Evolutionary conservation across 805 yeast species (phyloP).

Genomic region (Metschnikowia vanudenii): DNA sequence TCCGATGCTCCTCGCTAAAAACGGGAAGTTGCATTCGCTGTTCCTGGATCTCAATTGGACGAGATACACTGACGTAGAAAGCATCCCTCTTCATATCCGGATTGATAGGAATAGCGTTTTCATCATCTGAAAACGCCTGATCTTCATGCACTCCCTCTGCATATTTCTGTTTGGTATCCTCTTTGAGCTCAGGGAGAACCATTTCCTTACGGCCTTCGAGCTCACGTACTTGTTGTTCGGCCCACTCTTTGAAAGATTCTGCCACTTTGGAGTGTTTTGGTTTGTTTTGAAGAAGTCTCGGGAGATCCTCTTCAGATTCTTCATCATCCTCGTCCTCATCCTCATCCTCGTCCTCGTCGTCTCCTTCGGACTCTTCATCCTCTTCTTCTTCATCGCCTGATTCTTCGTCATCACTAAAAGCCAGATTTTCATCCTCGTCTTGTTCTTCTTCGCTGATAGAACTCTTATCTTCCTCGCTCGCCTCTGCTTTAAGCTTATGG

Average conservation of each 20-base stretch:
- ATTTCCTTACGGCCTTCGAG: slow-evolving; percentile 54
- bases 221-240: slow-evolving; percentile 65
- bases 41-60: slow-evolving; percentile 65
- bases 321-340: slow-evolving; percentile 29
- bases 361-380: slow-evolving; percentile 27
- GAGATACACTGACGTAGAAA: slow-evolving; percentile 61
- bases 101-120: slow-evolving; percentile 57
- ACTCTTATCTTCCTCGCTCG: neutral
- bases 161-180: slow-evolving; percentile 43
- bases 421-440: slow-evolving; percentile 15
- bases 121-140: slow-evolving; percentile 48
- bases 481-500: neutral
- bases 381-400: slow-evolving; percentile 22
- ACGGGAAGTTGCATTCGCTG: slow-evolving; percentile 80
- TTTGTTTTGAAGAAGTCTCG: slow-evolving; percentile 36
- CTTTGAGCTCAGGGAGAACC: slow-evolving; percentile 46
- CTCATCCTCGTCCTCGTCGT: slow-evolving; percentile 28
- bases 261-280: slow-evolving; percentile 46
- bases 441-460: slow-evolving; percentile 18
- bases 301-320: slow-evolving; percentile 31
- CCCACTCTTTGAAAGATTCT: slow-evolving; percentile 83
- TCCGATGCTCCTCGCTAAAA: slow-evolving; percentile 81
- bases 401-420: slow-evolving; percentile 23
- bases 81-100: slow-evolving; percentile 56
- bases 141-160: slow-evolving; percentile 72